Evolutionary conservation across 2,329 filamentous ascomycete species (phyloP).

Genomic region (Eutypella sp.): DNA sequence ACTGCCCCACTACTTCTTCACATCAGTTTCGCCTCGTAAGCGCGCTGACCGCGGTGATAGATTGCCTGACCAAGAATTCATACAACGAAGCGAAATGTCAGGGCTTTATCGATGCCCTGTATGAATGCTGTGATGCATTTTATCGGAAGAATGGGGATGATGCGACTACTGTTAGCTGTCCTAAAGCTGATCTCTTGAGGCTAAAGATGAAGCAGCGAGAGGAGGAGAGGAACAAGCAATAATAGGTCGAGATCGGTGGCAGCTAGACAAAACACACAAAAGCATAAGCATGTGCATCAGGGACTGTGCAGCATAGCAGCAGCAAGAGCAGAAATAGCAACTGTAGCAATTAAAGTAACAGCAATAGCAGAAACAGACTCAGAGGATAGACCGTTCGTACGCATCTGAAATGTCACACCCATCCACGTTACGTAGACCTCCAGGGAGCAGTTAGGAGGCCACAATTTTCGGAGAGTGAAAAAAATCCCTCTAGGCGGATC

Average conservation of each 20-base stretch:
- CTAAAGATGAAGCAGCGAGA: conserved; percentile 80
- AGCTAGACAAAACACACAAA: too few species aligned
- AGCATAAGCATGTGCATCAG: neutral
- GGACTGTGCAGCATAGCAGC: neutral
- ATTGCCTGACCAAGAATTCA: conserved; percentile 76
- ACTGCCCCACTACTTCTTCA: neutral
- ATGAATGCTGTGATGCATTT: conserved; percentile 88
- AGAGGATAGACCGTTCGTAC: neutral
- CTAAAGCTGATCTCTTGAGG: conserved; percentile 71
- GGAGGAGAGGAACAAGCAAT: conserved; percentile 23
- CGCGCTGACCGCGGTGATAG: conserved; percentile 39
- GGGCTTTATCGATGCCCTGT: conserved; percentile 73
- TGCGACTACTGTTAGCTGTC: conserved; percentile 76
- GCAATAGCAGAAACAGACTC: too few species aligned
- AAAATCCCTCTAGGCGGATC: conserved; percentile 82
- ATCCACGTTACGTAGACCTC: conserved; percentile 34
- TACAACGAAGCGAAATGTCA: conserved; percentile 85
- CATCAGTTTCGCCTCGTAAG: neutral
- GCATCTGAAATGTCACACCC: conserved; percentile 31
- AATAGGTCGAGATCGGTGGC: conserved; percentile 2
- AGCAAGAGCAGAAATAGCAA: too few species aligned
- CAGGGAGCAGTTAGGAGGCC: conserved; percentile 49
- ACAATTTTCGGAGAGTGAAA: conserved; percentile 67
- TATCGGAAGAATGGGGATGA: conserved; percentile 75
- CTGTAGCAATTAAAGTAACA: too few species aligned